Conservation (phyloP, 1,284 basidiomycete species). For the Sporisorium sorghi region DNA sequence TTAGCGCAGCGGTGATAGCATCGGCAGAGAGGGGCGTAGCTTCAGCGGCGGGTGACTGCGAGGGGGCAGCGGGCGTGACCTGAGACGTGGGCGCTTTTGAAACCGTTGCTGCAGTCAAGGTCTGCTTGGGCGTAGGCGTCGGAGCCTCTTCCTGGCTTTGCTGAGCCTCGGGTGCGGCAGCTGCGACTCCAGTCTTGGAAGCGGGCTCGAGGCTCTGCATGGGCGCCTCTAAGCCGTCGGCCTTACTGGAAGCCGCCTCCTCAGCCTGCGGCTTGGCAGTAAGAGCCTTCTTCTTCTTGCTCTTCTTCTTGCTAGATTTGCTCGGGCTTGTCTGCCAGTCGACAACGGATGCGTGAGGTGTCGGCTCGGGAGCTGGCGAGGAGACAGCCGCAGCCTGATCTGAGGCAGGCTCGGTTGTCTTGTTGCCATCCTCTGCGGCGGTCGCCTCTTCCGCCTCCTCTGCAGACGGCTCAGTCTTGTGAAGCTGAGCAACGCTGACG, state of each 20-base stretch:
- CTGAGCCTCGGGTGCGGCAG: not conserved
- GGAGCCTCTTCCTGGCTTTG: not conserved
- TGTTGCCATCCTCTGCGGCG: not conserved
- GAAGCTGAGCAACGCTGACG: constrained; percentile 21
- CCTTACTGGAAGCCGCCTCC: not conserved
- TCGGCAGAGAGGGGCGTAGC: constrained; percentile 5
- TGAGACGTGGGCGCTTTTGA: not conserved
- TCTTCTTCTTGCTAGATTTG: constrained; percentile 33
- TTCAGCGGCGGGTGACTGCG: not conserved
- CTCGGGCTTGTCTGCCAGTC: constrained; percentile 8
- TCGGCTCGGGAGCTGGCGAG: not conserved
- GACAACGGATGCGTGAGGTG: not conserved
- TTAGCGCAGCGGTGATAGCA: constrained; percentile 16
- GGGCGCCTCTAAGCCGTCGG: constrained; percentile 1
- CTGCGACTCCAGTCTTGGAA: not conserved
- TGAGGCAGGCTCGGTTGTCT: not conserved
- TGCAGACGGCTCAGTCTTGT: not conserved
- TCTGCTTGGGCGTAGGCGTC: not conserved
- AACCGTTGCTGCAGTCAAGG: not conserved
- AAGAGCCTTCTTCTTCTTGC: constrained; percentile 24
- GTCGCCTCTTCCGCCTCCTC: not conserved
- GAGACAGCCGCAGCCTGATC: not conserved
- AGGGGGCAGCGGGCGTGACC: not conserved
- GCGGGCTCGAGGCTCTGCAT: not conserved
- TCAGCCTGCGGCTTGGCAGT: not conserved